Evolutionary conservation across 176 grass and related monocot genomes (phyloP).

Genomic region (Raddia guianensis): DNA sequence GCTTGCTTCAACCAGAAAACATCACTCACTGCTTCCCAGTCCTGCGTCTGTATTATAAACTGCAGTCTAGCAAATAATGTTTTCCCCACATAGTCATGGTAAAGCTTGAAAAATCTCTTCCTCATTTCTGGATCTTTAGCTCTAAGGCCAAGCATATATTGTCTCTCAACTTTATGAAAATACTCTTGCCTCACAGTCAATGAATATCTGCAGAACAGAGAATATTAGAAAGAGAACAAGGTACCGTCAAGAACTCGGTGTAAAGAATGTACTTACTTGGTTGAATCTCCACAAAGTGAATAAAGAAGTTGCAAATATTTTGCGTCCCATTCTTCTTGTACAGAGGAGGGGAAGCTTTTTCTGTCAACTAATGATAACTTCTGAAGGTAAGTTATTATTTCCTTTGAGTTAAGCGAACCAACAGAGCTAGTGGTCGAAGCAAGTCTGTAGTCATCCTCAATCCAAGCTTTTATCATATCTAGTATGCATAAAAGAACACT

Average conservation of each 20-base stretch:
- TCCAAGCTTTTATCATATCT: constrained; percentile 92
- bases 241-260: constrained; percentile 20
- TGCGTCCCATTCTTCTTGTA: constrained; percentile 90
- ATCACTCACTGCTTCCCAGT: constrained; percentile 97
- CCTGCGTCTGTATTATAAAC: constrained; percentile 95
- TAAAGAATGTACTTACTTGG: constrained; percentile 68
- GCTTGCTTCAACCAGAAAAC: constrained; percentile 98
- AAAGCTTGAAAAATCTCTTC: constrained; percentile 84
- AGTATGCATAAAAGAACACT: constrained; percentile 85
- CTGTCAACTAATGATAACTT: constrained; percentile 92
- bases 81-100: constrained; percentile 78
- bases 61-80: constrained; percentile 87
- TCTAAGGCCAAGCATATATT: constrained; percentile 91
- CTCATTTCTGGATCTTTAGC: constrained; percentile 93
- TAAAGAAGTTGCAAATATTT: constrained; percentile 93
- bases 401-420: constrained; percentile 68
- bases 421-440: constrained; percentile 60
- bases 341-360: constrained; percentile 67
- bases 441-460: constrained; percentile 76
- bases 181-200: constrained; percentile 74
- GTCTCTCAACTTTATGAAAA: constrained; percentile 93
- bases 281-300: constrained; percentile 84
- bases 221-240: constrained; percentile 38
- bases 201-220: constrained; percentile 68
- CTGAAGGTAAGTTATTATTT: constrained; percentile 92